phyloP scores from a whole-genome alignment of 441 rosid genomes.

The Erodium texanum region DNA sequence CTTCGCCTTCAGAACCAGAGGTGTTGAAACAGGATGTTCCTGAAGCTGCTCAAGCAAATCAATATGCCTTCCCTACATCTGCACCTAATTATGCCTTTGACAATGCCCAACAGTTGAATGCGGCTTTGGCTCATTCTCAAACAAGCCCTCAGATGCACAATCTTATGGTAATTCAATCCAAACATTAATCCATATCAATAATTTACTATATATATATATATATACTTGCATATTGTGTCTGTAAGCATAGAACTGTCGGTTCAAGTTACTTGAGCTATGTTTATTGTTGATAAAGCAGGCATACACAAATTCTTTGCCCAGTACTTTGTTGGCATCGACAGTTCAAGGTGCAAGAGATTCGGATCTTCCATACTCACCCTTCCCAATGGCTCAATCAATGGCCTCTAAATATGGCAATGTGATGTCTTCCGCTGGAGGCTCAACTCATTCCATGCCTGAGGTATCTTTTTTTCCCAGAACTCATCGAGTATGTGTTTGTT shows the following conservation, averaged over 20 bases:
- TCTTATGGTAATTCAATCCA: constrained; percentile 52
- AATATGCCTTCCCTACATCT: constrained; percentile 64
- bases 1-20: constrained; percentile 56
- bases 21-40: constrained; percentile 53
- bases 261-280: neutral
- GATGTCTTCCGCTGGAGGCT: constrained; percentile 47
- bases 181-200: neutral
- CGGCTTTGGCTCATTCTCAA: constrained; percentile 46
- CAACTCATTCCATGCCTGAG: constrained; percentile 77
- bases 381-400: constrained; percentile 59
- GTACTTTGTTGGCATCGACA: constrained; percentile 56
- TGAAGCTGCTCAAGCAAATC: constrained; percentile 51
- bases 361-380: constrained; percentile 75
- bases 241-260: too few species aligned
- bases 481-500: too few species aligned
- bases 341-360: constrained; percentile 69
- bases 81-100: constrained; percentile 58
- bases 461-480: constrained; percentile 25
- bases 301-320: constrained; percentile 62
- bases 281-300: constrained; percentile 39
- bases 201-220: too few species aligned
- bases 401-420: constrained; percentile 57
- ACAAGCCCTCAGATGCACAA: constrained; percentile 67
- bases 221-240: too few species aligned
- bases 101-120: constrained; percentile 52